Percentiles rank a stretch among this genome's conserved stretches.
These are phyloP conservation scores for Claviceps capensis DNA, from an alignment of 2,329 filamentous ascomycete species.

Conservation along the genomic window DNA sequence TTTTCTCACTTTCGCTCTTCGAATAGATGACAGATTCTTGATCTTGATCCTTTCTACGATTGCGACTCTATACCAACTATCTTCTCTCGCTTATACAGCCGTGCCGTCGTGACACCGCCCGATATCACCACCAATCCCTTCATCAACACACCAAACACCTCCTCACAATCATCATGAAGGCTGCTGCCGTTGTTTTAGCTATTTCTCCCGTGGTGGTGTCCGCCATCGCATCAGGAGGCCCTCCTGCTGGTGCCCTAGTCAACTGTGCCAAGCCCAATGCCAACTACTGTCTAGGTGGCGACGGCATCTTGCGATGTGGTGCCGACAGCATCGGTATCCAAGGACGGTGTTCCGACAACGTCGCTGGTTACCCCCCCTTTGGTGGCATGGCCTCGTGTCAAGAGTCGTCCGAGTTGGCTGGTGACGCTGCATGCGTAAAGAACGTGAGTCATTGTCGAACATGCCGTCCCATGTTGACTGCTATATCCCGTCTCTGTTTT, in stretches of 20 bases:
- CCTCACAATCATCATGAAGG: conserved; percentile 19
- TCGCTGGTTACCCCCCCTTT: conserved; percentile 27
- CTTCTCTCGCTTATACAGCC: background rate
- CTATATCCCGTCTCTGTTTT: no score
- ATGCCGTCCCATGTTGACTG: background rate
- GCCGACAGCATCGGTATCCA: conserved; percentile 22
- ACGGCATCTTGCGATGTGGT: conserved; percentile 35
- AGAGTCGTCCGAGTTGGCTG: conserved; percentile 22
- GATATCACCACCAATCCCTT: background rate
- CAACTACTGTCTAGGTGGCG: conserved; percentile 28
- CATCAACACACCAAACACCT: background rate
- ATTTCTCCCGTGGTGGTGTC: conserved; percentile 22
- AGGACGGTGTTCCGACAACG: conserved; percentile 30
- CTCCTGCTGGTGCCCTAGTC: conserved; percentile 13
- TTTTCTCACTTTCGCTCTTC: background rate
- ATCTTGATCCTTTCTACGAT: background rate
- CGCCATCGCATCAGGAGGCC: conserved; percentile 28
- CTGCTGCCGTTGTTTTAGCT: conserved; percentile 16
- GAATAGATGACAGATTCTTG: background rate
- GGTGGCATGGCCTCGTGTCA: conserved; percentile 26
- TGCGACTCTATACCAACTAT: background rate
- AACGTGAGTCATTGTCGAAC: conserved; percentile 18
- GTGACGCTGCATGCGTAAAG: conserved; percentile 35
- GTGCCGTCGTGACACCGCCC: background rate
- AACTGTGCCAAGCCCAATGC: conserved; percentile 27